Evolutionary conservation across 139 green algal species (phyloP), one percentile per base, ranked within the genome.

Genomic region (Chlamydomonas schloesseri): DNA sequence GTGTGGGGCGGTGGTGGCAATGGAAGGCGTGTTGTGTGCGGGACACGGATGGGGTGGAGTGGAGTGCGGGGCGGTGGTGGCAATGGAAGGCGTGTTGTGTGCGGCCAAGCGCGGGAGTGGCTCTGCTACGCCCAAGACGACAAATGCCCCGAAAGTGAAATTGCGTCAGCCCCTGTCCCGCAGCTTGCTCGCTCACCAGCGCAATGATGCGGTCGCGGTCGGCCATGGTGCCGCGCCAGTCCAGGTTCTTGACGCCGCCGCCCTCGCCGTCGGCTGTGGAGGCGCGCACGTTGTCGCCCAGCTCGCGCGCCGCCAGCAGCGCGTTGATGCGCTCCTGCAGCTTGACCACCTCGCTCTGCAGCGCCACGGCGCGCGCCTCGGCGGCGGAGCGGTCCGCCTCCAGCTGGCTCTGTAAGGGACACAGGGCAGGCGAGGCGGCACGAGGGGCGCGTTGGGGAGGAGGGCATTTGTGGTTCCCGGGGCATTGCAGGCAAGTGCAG

Each of bases 241-340:
- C 42, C 42, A 50, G 26, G 60, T 18, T 23, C 72, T 13, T n/a
- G 31, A 14, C 14, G 34, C 34, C 34, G 34, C 20, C 34, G 24
- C 24, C 60, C 23, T 15, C 23, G 60, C 60, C 60, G 60, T 67
- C 60, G 60, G 9, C 60, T 3, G 42, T 50, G 42, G 55, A 58
- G 57, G 57, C 57, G 26, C 57, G 70, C 11, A 14, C 47, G 29
- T 34, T 46, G 64, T 74, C 78, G 28, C n/a, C 47, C 57, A 74
- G 78, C 28, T 84, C 78, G 62, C 71, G 71, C 11, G 68, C 26
- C 67, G 80, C 72, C 62, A 90, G 65, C 23, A 94, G 79, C 21
- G 65, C 50, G 15, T 77, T 88, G 64, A 92, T 88, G 18, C 89
- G 84, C 72, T 92, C 88, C n/a, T 93, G 91, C 77, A 95, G 82